Percentiles rank a stretch among this genome's conserved stretches.
phyloP scores from a whole-genome alignment of 768 basidiomycete species.

The Lentinus brumalis region DNA sequence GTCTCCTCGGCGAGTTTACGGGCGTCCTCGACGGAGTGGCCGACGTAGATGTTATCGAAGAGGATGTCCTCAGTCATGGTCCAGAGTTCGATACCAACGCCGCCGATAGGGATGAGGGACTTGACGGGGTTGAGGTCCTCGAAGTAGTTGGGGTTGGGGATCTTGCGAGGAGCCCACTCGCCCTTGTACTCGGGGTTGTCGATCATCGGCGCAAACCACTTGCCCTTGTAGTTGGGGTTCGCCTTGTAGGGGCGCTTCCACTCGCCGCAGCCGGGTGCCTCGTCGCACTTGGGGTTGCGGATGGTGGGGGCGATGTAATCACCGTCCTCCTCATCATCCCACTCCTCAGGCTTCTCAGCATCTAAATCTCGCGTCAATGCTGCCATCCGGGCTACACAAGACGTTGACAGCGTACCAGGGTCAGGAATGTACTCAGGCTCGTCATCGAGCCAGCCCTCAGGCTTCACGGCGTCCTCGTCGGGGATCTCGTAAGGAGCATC shows the following conservation, averaged over 20 bases:
- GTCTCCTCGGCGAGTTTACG: slow-evolving; percentile 81
- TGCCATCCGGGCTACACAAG: background rate
- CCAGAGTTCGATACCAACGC: slow-evolving; percentile 98
- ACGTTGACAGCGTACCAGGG: slow-evolving; percentile 56
- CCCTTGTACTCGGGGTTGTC: slow-evolving; percentile 99
- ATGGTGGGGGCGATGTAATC: slow-evolving; percentile 95
- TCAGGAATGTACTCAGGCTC: slow-evolving; percentile 83
- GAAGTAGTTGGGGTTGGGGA: slow-evolving; percentile 88
- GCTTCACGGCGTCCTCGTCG: slow-evolving; percentile 86
- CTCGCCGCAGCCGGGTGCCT: slow-evolving; percentile 91
- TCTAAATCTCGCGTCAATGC: slow-evolving; percentile 43
- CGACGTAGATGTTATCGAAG: slow-evolving; percentile 93
- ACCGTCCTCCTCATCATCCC: slow-evolving; percentile 99
- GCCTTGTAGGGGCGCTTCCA: slow-evolving; percentile 89
- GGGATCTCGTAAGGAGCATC: slow-evolving; percentile 89
- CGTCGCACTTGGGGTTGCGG: slow-evolving; percentile 87
- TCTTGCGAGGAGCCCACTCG: slow-evolving; percentile 88
- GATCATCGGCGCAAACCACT: slow-evolving; percentile 93
- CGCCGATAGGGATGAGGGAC: slow-evolving; percentile 85
- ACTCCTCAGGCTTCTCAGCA: slow-evolving; percentile 95
- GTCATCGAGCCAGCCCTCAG: slow-evolving; percentile 94
- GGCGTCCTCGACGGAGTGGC: slow-evolving; percentile 87
- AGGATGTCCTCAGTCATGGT: slow-evolving; percentile 97
- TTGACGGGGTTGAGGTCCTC: slow-evolving; percentile 85
- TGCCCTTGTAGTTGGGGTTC: slow-evolving; percentile 97